Conservation (phyloP, 108 stramenopile genomes). For the Hondaea fermentalgiana region DNA sequence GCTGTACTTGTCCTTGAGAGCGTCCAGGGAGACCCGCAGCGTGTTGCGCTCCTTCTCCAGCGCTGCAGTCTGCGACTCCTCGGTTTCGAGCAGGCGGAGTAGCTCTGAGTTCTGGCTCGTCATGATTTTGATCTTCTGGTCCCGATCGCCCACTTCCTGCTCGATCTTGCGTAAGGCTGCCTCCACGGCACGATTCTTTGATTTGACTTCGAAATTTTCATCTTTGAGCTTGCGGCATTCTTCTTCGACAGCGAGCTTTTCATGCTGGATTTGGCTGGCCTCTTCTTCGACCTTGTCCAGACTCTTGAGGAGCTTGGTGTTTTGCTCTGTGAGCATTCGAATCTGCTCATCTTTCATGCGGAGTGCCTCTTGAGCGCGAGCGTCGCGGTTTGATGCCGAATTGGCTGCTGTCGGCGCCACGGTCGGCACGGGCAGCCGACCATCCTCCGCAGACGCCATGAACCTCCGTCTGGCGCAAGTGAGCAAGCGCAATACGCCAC, state of each 20-base stretch:
- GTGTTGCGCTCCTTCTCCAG: constrained; percentile 39
- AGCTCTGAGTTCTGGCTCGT: constrained; percentile 72
- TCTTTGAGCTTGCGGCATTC: constrained; percentile 57
- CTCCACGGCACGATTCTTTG: constrained; percentile 50
- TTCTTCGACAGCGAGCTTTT: constrained; percentile 48
- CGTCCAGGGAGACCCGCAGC: constrained; percentile 35
- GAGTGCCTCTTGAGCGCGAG: constrained; percentile 56
- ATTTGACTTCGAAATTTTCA: constrained; percentile 52
- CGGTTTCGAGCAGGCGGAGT: constrained; percentile 64
- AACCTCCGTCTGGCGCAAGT: too few relatives aligned
- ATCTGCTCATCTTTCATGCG: constrained; percentile 71
- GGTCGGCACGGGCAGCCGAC: neutral
- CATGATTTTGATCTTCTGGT: constrained; percentile 62
- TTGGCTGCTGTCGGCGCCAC: neutral
- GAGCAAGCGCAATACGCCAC: too few relatives aligned
- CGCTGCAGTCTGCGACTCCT: constrained; percentile 59
- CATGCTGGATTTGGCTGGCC: constrained; percentile 44
- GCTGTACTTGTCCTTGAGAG: constrained; percentile 47
- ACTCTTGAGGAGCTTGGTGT: constrained; percentile 49
- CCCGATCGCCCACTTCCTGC: constrained; percentile 47
- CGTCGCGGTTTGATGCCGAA: constrained; percentile 28
- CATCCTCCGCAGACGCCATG: neutral
- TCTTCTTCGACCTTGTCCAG: constrained; percentile 62
- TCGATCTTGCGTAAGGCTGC: constrained; percentile 47
- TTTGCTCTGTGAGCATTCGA: constrained; percentile 64